phyloP scores from a whole-genome alignment of 2,329 filamentous ascomycete species.

The Xylaria sp. region DNA sequence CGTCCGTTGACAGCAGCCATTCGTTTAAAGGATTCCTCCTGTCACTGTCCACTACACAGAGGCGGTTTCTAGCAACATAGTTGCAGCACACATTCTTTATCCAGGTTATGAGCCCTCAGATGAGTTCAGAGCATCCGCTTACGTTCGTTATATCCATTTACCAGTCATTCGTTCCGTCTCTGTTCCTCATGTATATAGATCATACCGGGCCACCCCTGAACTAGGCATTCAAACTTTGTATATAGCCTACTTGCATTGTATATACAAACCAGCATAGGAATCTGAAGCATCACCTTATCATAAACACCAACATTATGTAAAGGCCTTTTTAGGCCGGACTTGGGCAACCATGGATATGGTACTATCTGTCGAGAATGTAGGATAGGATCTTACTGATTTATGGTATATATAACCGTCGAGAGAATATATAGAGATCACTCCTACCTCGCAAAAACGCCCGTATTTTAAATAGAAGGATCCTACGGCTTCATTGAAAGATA shows the following conservation, averaged over 20 bases:
- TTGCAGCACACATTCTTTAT: constrained; percentile 13
- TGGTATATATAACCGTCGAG: too few species aligned
- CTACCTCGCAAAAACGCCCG: too few species aligned
- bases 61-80: background rate
- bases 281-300: constrained; percentile 4
- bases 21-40: constrained; percentile 7
- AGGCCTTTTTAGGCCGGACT: too few species aligned
- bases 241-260: constrained; percentile 35
- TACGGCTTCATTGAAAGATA: too few species aligned
- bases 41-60: background rate
- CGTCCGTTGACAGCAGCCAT: background rate
- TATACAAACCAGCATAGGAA: constrained; percentile 28
- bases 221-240: constrained; percentile 18
- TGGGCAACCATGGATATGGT: too few species aligned
- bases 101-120: background rate
- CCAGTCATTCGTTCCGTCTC: background rate
- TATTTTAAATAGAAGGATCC: too few species aligned
- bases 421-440: too few species aligned
- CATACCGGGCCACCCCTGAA: constrained; percentile 10
- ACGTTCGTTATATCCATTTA: constrained; percentile 5
- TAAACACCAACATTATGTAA: background rate
- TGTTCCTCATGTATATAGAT: constrained; percentile 26
- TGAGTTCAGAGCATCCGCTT: background rate
- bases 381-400: too few species aligned
- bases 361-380: too few species aligned